Evolutionary conservation across 106 monocot genomes (phyloP), one percentile per base, ranked within the genome.

Genomic region (Amphibolis antarctica): DNA sequence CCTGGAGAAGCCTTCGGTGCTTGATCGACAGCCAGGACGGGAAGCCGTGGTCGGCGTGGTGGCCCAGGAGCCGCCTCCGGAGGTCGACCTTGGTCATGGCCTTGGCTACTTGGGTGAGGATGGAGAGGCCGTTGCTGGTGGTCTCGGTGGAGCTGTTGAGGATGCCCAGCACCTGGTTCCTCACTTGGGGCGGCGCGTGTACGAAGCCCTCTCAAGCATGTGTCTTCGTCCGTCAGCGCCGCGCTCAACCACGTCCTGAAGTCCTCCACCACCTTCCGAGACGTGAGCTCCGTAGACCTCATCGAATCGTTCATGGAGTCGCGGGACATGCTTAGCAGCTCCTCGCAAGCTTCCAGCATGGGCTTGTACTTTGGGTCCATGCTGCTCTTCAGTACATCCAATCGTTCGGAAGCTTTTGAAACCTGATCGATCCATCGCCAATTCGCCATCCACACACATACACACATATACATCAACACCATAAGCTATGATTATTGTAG

Each of bases 11-110:
- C 75, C 61, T 78, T 44, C 80, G 19, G 6, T 81, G 78, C 27
- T 42, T 66, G 4, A 63, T 49, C 0, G 48, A 22, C 10, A 80
- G 11, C 85, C 85, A 85, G 21, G 64, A 12, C 7, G 82, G 89
- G 20, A 64, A 27, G 0, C 76, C 79, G 10, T 68, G 59, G 46
- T 24, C 73, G 44, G 9, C 13, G 3, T 31, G 5, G n/a, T 21
- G 17, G 22, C 59, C 36, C 26, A 42, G 12, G 44, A 55, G 44
- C 21, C 57, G 62, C 9, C 48, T 22, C 42, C 52, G 42, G 59
- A 69, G 12, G 12, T 30, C 28, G 47, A 49, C 69, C 46, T 12
- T 10, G n/a, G 47, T n/a, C 59, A 69, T 1, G 47, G 28, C 2
- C 42, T 60, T 24, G 47, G 44, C 12, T 7, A 69, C 20, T n/a